Conservation (phyloP, 2,329 filamentous ascomycete genomes). For the Stachybotrys chlorohalonatus region DNA sequence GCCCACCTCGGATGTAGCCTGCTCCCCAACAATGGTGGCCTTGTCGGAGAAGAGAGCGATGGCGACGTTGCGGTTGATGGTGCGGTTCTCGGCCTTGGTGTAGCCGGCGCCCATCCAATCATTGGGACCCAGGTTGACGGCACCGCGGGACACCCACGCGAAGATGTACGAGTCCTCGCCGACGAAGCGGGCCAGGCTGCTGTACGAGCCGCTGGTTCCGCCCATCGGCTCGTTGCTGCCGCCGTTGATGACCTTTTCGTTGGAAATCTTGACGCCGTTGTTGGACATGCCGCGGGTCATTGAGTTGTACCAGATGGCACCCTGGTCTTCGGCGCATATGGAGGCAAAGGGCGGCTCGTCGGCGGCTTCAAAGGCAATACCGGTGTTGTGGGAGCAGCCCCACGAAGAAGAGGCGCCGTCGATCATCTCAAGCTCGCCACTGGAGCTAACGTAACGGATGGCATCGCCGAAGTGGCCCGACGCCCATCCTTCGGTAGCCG, state of each 20-base stretch:
- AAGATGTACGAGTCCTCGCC: constrained; percentile 47
- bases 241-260: constrained; percentile 53
- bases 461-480: constrained; percentile 50
- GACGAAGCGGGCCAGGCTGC: constrained; percentile 43
- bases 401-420: constrained; percentile 44
- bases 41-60: constrained; percentile 49
- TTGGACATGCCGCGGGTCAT: constrained; percentile 44
- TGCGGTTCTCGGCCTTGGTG: constrained; percentile 41
- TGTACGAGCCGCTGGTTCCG: constrained; percentile 55
- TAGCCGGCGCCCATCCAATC: constrained; percentile 49
- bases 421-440: constrained; percentile 41
- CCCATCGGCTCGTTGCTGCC: constrained; percentile 50
- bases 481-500: constrained; percentile 43
- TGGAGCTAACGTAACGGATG: constrained; percentile 34
- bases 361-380: constrained; percentile 53
- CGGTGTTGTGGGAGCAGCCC: constrained; percentile 57
- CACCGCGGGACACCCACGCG: constrained; percentile 53
- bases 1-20: constrained; percentile 46
- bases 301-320: constrained; percentile 56
- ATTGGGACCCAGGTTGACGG: constrained; percentile 43
- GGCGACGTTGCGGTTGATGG: constrained; percentile 50
- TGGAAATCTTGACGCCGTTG: constrained; percentile 48
- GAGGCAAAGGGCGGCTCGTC: constrained; percentile 48
- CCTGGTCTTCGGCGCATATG: constrained; percentile 53
- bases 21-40: constrained; percentile 40